A percentile compares a stretch with the other conserved stretches of the same genome.
Conservation (phyloP, 495 filamentous ascomycete species). For the Penicillium goetzii region DNA sequence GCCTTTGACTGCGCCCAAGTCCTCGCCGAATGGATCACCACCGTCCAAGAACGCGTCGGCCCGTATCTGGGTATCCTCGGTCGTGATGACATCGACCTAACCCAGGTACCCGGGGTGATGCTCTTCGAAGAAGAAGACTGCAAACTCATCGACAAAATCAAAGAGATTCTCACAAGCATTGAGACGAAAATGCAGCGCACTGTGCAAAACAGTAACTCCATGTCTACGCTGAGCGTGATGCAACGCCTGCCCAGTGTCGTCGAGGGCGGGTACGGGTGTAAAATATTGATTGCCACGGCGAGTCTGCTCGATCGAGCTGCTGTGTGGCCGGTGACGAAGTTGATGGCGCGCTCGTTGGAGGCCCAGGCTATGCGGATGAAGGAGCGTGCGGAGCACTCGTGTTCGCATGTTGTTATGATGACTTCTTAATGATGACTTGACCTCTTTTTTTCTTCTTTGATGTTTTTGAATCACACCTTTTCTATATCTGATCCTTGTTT, state of each 20-base stretch:
- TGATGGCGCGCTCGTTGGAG: constrained; percentile 87
- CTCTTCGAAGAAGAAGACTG: constrained; percentile 90
- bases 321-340: constrained; percentile 93
- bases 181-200: constrained; percentile 78
- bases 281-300: constrained; percentile 84
- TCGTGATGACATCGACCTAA: constrained; percentile 75
- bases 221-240: constrained; percentile 54
- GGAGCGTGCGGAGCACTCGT: constrained; percentile 64
- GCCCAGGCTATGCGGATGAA: constrained; percentile 83
- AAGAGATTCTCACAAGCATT: constrained; percentile 75
- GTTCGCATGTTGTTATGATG: constrained; percentile 45
- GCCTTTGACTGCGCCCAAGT: constrained; percentile 97
- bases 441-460: constrained; percentile 6
- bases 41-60: constrained; percentile 92
- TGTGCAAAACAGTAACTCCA: constrained; percentile 45
- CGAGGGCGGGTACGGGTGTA: constrained; percentile 76
- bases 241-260: constrained; percentile 62
- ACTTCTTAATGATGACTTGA: constrained; percentile 37
- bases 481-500: neutral
- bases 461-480: neutral
- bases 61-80: constrained; percentile 86
- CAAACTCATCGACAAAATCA: constrained; percentile 83
- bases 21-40: constrained; percentile 93
- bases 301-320: constrained; percentile 87
- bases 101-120: constrained; percentile 80